These are phyloP conservation scores for Prinsepia uniflora DNA, from an alignment of 306 rosid species.

Conservation along the genomic window DNA sequence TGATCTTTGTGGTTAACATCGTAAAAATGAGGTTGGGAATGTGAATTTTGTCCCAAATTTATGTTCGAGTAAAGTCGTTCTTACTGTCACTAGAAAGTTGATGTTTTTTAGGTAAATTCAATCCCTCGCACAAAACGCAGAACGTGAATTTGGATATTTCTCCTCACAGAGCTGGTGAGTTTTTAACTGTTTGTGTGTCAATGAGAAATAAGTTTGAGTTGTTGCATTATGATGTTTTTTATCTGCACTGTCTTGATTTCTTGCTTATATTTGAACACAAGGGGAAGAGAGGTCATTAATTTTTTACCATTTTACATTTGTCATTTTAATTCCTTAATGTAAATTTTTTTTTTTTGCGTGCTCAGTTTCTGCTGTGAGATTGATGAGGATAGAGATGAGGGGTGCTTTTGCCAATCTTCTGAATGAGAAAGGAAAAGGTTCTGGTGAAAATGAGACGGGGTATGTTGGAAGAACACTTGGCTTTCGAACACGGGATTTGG, in stretches of 20 bases:
- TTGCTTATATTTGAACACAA: background rate
- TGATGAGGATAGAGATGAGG: slow-evolving; percentile 86
- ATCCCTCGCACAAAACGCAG: slow-evolving; percentile 43
- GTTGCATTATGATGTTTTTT: slow-evolving; percentile 4
- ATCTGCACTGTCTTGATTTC: slow-evolving; percentile 4
- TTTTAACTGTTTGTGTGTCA: background rate
- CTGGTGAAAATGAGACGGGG: slow-evolving; percentile 89
- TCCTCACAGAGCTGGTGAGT: slow-evolving; percentile 85
- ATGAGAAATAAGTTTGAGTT: background rate
- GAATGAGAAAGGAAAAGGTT: slow-evolving; percentile 89
- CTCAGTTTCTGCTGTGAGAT: slow-evolving; percentile 73
- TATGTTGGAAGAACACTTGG: slow-evolving; percentile 84
- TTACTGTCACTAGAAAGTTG: slow-evolving; percentile 13
- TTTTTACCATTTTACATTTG: background rate
- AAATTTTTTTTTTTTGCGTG: slow-evolving; percentile 8
- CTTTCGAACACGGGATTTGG: slow-evolving; percentile 70
- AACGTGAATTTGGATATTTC: slow-evolving; percentile 72
- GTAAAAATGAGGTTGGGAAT: background rate
- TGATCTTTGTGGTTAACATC: background rate
- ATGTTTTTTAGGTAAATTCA: slow-evolving; percentile 37
- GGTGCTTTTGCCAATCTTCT: slow-evolving; percentile 95
- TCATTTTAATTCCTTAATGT: slow-evolving; percentile 4
- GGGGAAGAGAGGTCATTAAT: background rate
- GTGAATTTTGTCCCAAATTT: background rate
- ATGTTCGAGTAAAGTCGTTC: slow-evolving; percentile 4